phyloP scores from a whole-genome alignment of 257 asterid genomes.

The Przewalskia tangutica region DNA sequence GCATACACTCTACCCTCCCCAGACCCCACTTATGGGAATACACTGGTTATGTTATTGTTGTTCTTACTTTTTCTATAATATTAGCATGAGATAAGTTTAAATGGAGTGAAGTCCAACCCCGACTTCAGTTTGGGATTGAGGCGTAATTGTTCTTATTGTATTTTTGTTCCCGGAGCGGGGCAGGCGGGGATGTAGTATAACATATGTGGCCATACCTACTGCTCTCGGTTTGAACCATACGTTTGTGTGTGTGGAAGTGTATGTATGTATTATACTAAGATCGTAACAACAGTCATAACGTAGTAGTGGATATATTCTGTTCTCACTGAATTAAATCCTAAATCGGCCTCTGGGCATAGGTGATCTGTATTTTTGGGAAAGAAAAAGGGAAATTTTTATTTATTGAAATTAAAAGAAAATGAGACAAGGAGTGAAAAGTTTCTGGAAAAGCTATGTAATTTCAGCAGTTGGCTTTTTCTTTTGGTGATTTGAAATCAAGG shows the following conservation, averaged over 20 bases:
- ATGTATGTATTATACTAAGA: not conserved
- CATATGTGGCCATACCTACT: not conserved
- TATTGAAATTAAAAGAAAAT: not conserved
- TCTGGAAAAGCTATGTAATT: not conserved
- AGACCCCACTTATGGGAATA: too few relatives aligned
- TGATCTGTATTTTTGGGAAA: not conserved
- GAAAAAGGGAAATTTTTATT: not conserved
- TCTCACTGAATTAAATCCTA: not conserved
- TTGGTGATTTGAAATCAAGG: constrained; percentile 37
- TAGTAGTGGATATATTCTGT: not conserved
- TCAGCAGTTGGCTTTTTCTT: constrained; percentile 15
- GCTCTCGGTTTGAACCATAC: not conserved
- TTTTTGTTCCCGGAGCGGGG: not conserved
- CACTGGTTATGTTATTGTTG: too few relatives aligned
- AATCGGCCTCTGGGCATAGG: not conserved
- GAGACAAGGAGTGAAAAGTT: not conserved
- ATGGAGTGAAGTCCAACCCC: not conserved
- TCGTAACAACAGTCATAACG: not conserved
- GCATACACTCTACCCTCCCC: too few relatives aligned
- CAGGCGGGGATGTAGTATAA: not conserved
- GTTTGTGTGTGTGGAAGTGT: not conserved
- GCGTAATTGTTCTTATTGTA: not conserved
- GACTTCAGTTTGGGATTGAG: not conserved
- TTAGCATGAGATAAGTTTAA: not conserved
- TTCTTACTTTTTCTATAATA: too few relatives aligned